These are phyloP conservation scores for Penicillium capsulatum DNA, from an alignment of 2,329 filamentous ascomycete species.

Conservation along the genomic window DNA sequence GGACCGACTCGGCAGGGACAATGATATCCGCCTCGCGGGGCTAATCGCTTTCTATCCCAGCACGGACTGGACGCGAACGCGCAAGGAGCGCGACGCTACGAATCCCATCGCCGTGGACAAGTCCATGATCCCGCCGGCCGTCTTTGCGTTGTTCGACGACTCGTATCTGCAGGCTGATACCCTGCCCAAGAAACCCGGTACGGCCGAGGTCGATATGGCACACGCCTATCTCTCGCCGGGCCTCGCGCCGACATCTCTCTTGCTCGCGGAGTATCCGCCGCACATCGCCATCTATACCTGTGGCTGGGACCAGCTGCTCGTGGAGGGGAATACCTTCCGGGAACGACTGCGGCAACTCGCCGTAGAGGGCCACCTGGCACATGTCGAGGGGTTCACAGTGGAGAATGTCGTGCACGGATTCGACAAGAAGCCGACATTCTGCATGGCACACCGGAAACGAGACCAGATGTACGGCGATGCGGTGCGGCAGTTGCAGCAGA, in stretches of 20 bases:
- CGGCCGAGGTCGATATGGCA: conserved; percentile 12
- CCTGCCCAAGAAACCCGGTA: conserved; percentile 7
- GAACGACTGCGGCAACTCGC: conserved; percentile 14
- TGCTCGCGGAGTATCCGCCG: conserved; percentile 13
- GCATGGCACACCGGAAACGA: conserved; percentile 8
- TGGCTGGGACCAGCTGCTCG: conserved; percentile 22
- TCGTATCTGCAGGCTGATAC: conserved; percentile 12
- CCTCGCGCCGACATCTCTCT: conserved; percentile 6
- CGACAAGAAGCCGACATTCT: conserved; percentile 22
- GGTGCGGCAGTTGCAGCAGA: conserved; percentile 12
- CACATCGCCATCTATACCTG: conserved; percentile 20
- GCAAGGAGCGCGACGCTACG: conserved; percentile 13
- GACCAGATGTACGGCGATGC: conserved; percentile 22
- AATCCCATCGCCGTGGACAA: conserved; percentile 14
- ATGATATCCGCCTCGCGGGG: conserved; percentile 8
- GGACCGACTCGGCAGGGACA: background rate
- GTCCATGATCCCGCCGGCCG: conserved; percentile 9
- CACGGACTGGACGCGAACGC: conserved; percentile 16
- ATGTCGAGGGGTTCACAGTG: conserved; percentile 15
- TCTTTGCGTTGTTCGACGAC: conserved; percentile 16
- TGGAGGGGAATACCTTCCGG: conserved; percentile 19
- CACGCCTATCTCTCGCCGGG: conserved; percentile 21
- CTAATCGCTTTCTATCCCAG: conserved; percentile 16
- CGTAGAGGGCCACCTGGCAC: conserved; percentile 8
- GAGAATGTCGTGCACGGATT: conserved; percentile 19